A percentile compares a stretch with the other conserved stretches of the same genome.
These are phyloP conservation scores for Sporothrix inflata DNA, from an alignment of 2,329 filamentous ascomycete genomes.

Conservation along the genomic window DNA sequence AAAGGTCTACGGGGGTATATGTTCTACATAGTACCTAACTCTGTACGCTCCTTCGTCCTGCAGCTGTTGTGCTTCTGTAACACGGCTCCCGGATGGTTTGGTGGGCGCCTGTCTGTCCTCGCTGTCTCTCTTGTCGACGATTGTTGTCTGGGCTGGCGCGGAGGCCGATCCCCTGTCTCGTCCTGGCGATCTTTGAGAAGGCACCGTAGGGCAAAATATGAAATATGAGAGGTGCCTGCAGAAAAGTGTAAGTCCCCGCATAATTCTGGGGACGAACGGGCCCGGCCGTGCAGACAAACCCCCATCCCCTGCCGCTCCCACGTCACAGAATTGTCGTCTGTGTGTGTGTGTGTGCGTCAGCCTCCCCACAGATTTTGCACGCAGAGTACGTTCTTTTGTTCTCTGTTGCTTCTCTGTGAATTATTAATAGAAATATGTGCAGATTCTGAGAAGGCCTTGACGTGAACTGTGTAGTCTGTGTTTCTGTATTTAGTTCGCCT, in stretches of 20 bases:
- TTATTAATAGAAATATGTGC: not conserved
- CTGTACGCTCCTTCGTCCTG: not conserved
- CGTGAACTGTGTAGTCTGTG: not conserved
- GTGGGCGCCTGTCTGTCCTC: not conserved
- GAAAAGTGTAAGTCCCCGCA: conserved; percentile 4
- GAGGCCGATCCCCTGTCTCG: conserved; percentile 5
- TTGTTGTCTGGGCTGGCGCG: not conserved
- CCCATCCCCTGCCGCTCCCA: not conserved
- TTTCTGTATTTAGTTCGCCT: too few relatives aligned
- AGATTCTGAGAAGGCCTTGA: not conserved
- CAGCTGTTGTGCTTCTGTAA: conserved; percentile 20
- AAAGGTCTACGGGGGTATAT: not conserved
- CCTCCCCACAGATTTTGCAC: not conserved
- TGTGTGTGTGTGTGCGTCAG: not conserved
- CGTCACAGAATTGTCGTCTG: not conserved
- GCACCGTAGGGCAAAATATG: not conserved
- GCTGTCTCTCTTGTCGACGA: not conserved
- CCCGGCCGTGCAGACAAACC: not conserved
- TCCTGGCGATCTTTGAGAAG: not conserved
- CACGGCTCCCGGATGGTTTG: conserved; percentile 13
- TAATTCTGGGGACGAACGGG: not conserved
- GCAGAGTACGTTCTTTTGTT: not conserved
- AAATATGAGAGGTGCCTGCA: not conserved
- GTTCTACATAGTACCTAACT: not conserved
- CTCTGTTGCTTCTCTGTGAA: not conserved